phyloP scores from a whole-genome alignment of 805 yeast genomes.

The Ogataea degrootiae region DNA sequence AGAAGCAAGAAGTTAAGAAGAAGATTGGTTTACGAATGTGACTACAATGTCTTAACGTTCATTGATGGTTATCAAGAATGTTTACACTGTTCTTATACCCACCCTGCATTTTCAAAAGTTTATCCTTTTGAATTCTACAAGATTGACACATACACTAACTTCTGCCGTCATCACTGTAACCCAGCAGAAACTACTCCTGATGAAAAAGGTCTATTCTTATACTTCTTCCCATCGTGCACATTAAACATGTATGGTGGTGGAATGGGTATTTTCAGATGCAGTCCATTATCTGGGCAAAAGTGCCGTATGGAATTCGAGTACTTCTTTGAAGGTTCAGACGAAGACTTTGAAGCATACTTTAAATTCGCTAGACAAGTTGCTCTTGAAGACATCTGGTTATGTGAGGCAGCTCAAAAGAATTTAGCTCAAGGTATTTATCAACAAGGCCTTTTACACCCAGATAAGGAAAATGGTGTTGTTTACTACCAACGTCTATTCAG shows the following conservation, averaged over 20 bases:
- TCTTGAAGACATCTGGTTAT: conserved; percentile 26
- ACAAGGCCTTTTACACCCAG: conserved; percentile 25
- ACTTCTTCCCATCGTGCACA: conserved; percentile 27
- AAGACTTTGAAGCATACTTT: conserved; percentile 24
- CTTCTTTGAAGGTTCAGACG: conserved; percentile 24
- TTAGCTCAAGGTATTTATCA: conserved; percentile 20
- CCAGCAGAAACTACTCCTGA: conserved; percentile 6
- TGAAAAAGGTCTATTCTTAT: conserved; percentile 23
- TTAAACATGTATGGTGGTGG: conserved; percentile 28
- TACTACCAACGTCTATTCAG: conserved; percentile 17
- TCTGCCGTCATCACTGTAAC: conserved; percentile 25
- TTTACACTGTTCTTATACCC: conserved; percentile 25
- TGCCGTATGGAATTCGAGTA: conserved; percentile 30
- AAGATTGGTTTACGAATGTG: conserved; percentile 21
- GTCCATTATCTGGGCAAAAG: conserved; percentile 24
- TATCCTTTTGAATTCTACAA: conserved; percentile 26
- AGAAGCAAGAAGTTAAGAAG: conserved; percentile 16
- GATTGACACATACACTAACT: conserved; percentile 23
- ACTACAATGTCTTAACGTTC: conserved; percentile 22
- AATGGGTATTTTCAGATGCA: conserved; percentile 25
- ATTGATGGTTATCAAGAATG: conserved; percentile 28
- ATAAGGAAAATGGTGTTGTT: conserved; percentile 24
- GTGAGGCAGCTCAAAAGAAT: conserved; percentile 28
- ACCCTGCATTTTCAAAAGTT: conserved; percentile 23
- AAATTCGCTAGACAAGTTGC: conserved; percentile 31